Evolutionary conservation across 768 basidiomycete genomes (phyloP).

Genomic region (Gautieria morchelliformis): DNA sequence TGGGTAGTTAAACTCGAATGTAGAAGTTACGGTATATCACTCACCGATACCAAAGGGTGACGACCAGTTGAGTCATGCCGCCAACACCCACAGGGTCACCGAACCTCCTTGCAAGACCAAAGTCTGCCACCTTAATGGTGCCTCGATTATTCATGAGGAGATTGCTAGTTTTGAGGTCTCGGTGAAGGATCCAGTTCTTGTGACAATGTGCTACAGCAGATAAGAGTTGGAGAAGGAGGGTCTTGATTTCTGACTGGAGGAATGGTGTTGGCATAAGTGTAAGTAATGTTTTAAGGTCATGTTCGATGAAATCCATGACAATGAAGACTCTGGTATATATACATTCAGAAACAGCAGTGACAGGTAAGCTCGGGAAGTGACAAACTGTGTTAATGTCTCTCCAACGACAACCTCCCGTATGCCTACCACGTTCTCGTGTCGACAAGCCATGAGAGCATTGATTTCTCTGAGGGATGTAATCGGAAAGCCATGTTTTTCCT

Average conservation of each 20-base stretch:
- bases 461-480: constrained; percentile 94
- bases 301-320: constrained; percentile 99
- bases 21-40: constrained; percentile 18
- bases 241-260: constrained; percentile 97
- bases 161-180: constrained; percentile 96
- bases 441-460: constrained; percentile 90
- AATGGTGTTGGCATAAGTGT: constrained; percentile 95
- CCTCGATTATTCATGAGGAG: constrained; percentile 98
- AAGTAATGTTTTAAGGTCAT: constrained; percentile 94
- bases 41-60: constrained; percentile 97
- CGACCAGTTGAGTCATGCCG: constrained; percentile 97
- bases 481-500: constrained; percentile 98
- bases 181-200: constrained; percentile 94
- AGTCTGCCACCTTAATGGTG: constrained; percentile 97
- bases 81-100: constrained; percentile 94
- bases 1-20: constrained; percentile 5
- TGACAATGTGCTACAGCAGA: constrained; percentile 93
- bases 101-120: constrained; percentile 90
- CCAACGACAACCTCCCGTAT: constrained; percentile 97
- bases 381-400: constrained; percentile 97
- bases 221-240: constrained; percentile 84
- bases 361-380: constrained; percentile 21
- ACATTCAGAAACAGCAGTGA: constrained; percentile 1
- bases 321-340: constrained; percentile 73
- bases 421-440: constrained; percentile 94